Evolutionary conservation across 495 filamentous ascomycete genomes (phyloP).

Genomic region (Podospora fimiseda): DNA sequence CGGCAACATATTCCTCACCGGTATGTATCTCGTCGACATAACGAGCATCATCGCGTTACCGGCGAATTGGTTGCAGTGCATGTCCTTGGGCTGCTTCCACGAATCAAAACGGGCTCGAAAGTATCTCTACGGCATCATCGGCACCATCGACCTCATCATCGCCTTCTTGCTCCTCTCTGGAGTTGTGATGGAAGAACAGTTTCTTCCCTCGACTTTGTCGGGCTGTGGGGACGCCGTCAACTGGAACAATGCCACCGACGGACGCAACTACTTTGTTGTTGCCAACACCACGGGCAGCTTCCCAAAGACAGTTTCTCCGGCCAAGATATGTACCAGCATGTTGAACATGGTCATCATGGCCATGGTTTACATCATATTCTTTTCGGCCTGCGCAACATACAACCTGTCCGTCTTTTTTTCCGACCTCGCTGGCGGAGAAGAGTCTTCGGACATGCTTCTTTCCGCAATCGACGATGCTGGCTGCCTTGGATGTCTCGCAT

Average conservation of each 20-base stretch:
- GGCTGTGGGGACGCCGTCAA: background rate
- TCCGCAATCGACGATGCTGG: too few relatives aligned
- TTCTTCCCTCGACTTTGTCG: background rate
- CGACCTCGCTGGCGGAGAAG: too few relatives aligned
- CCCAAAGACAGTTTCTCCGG: background rate
- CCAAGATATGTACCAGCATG: background rate
- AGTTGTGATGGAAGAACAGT: background rate
- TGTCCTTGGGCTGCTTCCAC: background rate
- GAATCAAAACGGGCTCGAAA: too few relatives aligned
- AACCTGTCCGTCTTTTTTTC: too few relatives aligned
- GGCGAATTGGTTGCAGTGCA: background rate
- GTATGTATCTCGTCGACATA: constrained; percentile 7
- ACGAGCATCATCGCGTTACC: too few relatives aligned
- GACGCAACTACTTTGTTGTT: constrained; percentile 5
- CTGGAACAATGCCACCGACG: constrained; percentile 9
- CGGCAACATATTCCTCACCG: background rate
- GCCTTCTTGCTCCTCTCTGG: background rate
- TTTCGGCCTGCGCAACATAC: too few relatives aligned
- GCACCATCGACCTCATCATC: background rate
- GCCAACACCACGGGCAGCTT: background rate
- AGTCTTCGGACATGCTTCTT: too few relatives aligned
- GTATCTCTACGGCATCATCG: background rate
- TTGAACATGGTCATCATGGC: background rate
- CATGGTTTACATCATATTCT: background rate
- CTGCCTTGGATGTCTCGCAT: too few relatives aligned